These are phyloP conservation scores for Apiotrichum gracile DNA, from an alignment of 1,284 basidiomycete species.

Conservation along the genomic window DNA sequence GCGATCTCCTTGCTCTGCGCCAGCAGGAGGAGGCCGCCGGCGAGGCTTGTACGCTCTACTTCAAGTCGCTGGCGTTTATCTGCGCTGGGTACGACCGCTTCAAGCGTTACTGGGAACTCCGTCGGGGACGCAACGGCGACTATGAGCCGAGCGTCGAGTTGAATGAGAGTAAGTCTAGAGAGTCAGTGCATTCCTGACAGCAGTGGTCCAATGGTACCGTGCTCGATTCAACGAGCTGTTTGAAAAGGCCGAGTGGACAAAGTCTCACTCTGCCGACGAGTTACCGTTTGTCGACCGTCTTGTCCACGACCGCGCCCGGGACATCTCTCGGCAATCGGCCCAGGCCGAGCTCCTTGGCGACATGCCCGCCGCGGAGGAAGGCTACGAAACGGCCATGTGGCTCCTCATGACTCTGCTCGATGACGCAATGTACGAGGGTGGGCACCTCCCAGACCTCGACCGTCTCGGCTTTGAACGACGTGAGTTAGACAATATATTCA, in stretches of 20 bases:
- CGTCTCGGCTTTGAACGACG: conserved; percentile 71
- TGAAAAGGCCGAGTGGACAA: conserved; percentile 55
- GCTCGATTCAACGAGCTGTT: conserved; percentile 55
- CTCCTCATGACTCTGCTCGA: conserved; percentile 87
- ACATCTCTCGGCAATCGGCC: conserved; percentile 76
- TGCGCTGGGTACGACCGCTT: conserved; percentile 75
- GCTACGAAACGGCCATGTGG: conserved; percentile 92
- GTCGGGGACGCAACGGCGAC: conserved; percentile 24
- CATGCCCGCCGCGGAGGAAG: conserved; percentile 67
- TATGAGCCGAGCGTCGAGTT: conserved; percentile 49
- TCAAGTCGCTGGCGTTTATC: conserved; percentile 86
- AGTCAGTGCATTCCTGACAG: conserved; percentile 1
- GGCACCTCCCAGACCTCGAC: conserved; percentile 78
- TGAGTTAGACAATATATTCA: conserved; percentile 45
- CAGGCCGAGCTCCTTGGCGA: conserved; percentile 84
- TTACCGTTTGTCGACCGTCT: conserved; percentile 52
- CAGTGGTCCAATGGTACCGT: conserved; percentile 55
- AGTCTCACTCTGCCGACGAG: conserved; percentile 49
- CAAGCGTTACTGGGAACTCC: conserved; percentile 47
- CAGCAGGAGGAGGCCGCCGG: conserved; percentile 69
- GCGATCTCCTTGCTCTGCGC: conserved; percentile 54
- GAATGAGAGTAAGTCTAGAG: conserved; percentile 50
- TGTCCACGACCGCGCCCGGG: conserved; percentile 54
- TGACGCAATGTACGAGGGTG: conserved; percentile 74
- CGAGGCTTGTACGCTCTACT: conserved; percentile 82